Base-by-base conservation (phyloP, 2,329 filamentous ascomycete genomes). In the Diaporthe australafricana region DNA sequence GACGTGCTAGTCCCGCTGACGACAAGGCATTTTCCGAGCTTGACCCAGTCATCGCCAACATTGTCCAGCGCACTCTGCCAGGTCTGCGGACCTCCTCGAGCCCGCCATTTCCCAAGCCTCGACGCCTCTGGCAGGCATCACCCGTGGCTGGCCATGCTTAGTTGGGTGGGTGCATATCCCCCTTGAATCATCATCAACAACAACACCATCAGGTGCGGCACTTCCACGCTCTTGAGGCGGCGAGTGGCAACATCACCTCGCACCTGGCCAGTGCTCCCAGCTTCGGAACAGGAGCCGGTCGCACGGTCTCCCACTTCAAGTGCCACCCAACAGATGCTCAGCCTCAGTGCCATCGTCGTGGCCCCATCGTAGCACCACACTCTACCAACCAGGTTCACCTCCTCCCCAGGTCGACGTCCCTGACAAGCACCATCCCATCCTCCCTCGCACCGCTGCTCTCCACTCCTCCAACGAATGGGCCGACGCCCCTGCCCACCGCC, bases 401-500 rank as follows among this genome's bases (percentile, higher is more conserved):
- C 75, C 84, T 82, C 22, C 89, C 88, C 72, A 91, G 81, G 75
- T 89, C 87, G 68, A 91, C 78, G 70, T 84, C 81, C 76, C 84
- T 84, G 47, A 90, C 89, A 71, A 84, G 75, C 66, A 89, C 84
- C 85, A 91, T 84, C 66, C 83, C 80, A 42, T 80, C 82, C 11
- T 80, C 67, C 22, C 67, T 72, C 42, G 73, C 75, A 32, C 62
- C 70, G 42, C 70, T 77, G 27, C 77, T 75, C 22, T 80, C 69
- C 16, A 69, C 45, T 8, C 78, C 86, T 8, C 78, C 86, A 83
- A 97, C 94, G 83, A 96, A 96, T 1, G 87, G 81, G 81, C 81
- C 84, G 1, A 98, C 88, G 2, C 86, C 93, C 75, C 88, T 83
- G 70, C 90, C 86, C 52, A 98, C 86, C 27, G 94, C 92, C 14